Conservation (phyloP, 306 rosid species). For the Citrullus mucosospermus region DNA sequence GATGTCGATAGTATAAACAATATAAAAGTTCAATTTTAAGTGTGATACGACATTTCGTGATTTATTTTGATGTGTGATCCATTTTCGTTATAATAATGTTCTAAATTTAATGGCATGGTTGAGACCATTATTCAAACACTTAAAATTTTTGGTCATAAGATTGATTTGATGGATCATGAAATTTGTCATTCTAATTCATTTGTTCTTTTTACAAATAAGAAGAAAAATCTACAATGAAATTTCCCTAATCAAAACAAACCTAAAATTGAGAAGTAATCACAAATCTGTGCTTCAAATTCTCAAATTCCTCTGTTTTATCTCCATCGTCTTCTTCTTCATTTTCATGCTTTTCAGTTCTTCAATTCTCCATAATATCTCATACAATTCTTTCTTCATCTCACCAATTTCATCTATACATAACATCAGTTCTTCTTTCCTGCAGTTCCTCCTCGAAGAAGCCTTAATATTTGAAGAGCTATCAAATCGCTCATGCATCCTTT, state of each 20-base stretch:
- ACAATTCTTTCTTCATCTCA: neutral
- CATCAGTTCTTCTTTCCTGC: neutral
- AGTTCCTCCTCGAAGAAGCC: neutral
- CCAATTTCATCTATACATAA: neutral
- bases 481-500: neutral
- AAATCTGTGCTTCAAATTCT: neutral
- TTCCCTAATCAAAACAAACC: neutral
- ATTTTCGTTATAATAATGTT: no score
- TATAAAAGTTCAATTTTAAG: no score
- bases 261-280: neutral
- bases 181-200: no score
- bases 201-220: no score
- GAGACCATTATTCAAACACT: no score
- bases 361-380: neutral
- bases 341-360: neutral
- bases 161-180: no score
- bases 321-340: neutral
- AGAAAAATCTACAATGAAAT: no score
- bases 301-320: neutral
- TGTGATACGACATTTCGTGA: no score
- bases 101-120: no score
- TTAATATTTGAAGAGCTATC: neutral
- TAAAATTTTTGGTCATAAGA: no score
- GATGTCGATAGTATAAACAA: no score
- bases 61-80: no score